These are phyloP conservation scores for Arthrobotrys pseudoclavata DNA, from an alignment of 2,329 filamentous ascomycete species.

Conservation along the genomic window DNA sequence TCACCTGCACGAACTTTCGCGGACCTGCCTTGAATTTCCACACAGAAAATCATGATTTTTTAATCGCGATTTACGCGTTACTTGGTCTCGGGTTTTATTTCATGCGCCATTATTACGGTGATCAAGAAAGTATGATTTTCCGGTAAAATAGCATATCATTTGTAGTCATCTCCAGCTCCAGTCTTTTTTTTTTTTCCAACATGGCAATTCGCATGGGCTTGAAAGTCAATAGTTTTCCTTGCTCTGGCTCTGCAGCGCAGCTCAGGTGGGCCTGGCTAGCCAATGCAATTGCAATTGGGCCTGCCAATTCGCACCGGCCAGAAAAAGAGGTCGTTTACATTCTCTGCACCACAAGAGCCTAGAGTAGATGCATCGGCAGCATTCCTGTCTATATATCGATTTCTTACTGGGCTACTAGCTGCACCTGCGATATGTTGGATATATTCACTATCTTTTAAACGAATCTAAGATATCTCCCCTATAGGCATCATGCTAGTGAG, in stretches of 20 bases:
- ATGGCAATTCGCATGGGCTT: not conserved
- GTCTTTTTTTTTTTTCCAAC: not conserved
- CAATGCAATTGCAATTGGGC: not conserved
- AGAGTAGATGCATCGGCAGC: not conserved
- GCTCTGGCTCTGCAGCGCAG: not conserved
- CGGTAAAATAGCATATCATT: constrained; percentile 39
- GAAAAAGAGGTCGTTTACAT: not conserved
- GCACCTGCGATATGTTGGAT: constrained; percentile 21
- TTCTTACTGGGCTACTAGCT: not conserved
- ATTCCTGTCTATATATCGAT: constrained; percentile 4
- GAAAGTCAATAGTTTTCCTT: not conserved
- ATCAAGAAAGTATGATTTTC: constrained; percentile 25
- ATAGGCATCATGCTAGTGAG: constrained; percentile 15
- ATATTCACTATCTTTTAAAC: not conserved
- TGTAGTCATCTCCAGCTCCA: constrained; percentile 1
- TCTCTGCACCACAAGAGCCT: not conserved
- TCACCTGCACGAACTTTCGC: constrained; percentile 5
- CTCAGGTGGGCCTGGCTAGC: not conserved
- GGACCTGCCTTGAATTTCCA: not conserved
- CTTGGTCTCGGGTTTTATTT: not conserved
- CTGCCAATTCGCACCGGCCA: not conserved
- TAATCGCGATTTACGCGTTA: constrained; percentile 24
- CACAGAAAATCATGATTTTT: not conserved
- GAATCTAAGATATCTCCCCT: not conserved
- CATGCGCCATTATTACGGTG: constrained; percentile 18